Evolutionary conservation across 108 stramenopile genomes (phyloP), one percentile per base, ranked within the genome.

Genomic region (Stephanodiscus triporus): DNA sequence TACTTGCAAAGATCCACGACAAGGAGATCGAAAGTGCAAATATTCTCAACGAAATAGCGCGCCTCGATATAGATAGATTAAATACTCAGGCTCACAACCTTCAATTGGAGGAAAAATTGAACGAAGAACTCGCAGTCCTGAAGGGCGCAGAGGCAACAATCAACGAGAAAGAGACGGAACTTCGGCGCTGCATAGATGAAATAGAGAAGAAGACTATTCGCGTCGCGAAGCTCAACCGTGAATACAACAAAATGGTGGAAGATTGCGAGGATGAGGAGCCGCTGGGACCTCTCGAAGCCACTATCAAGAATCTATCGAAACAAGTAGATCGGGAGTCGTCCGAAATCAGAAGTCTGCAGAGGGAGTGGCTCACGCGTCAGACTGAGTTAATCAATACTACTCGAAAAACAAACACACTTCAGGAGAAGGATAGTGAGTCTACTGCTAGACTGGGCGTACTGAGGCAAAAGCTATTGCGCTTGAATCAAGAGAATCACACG

Each of bases 151-250:
- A 92, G 43, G 67, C 70, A 24, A 66, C 87, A 34, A 88, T 91
- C 30, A 89, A 68, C 24, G 77, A 81, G 66, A 87, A 91, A 54
- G 86, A 94, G 86, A 57, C 74, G 29, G 91, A 93, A 70, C 91
- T 92, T 63, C 77, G 88, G 3, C 92, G 91, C 79, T 76, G 90
- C n/a, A 82, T 89, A 54, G 90, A 95, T 64, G 90, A 94, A 38
- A 87, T 93, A 16, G 94, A 94, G 64, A 92, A 92, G 72, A 94
- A 94, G 83, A 90, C 88, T 62, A 87, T 75, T 49, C 73, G 82
- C 9, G 87, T 93, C 27, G 93, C 90, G 42, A 64, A 84, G 30
- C 73, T 94, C 37, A 95, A 95, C 70, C 76, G 89, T 26, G 90
- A 92, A 69, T 94, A 89, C 67, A 89, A 93, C 70, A 82, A 87